A percentile compares a stretch with the other conserved stretches of the same genome.
Evolutionary conservation across 495 filamentous ascomycete genomes (phyloP).

Genomic region (Neurospora cerealis): DNA sequence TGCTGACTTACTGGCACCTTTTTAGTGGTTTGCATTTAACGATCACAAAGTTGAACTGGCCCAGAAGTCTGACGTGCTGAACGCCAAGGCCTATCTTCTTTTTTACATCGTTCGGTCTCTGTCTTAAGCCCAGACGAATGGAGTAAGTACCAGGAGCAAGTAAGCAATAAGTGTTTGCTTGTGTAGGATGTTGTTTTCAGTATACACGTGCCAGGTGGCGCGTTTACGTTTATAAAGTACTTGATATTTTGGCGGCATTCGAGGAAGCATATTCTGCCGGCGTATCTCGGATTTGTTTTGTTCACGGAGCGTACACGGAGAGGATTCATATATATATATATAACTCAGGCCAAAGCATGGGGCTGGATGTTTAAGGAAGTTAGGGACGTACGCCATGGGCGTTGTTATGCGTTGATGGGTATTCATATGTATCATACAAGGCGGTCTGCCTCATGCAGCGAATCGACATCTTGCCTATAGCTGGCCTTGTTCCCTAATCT

Average conservation of each 20-base stretch:
- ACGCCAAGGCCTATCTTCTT: slow-evolving; percentile 73
- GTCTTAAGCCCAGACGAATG: slow-evolving; percentile 6
- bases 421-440: neutral
- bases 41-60: slow-evolving; percentile 81
- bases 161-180: neutral
- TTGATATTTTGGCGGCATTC: neutral
- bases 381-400: neutral
- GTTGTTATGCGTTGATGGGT: neutral
- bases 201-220: neutral
- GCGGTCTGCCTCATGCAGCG: neutral
- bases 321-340: neutral
- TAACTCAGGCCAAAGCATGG: neutral
- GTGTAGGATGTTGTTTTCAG: neutral
- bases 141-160: neutral
- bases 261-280: neutral
- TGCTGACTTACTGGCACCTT: neutral
- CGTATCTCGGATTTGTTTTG: neutral
- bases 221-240: neutral
- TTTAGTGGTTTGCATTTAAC: slow-evolving; percentile 82
- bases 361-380: neutral
- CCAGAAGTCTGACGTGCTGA: slow-evolving; percentile 66
- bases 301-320: neutral
- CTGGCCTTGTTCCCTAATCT: neutral
- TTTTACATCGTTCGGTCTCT: slow-evolving; percentile 72
- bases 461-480: neutral